Evolutionary conservation across 2,329 filamentous ascomycete genomes (phyloP).

Genomic region (Verticillium alfalfae): DNA sequence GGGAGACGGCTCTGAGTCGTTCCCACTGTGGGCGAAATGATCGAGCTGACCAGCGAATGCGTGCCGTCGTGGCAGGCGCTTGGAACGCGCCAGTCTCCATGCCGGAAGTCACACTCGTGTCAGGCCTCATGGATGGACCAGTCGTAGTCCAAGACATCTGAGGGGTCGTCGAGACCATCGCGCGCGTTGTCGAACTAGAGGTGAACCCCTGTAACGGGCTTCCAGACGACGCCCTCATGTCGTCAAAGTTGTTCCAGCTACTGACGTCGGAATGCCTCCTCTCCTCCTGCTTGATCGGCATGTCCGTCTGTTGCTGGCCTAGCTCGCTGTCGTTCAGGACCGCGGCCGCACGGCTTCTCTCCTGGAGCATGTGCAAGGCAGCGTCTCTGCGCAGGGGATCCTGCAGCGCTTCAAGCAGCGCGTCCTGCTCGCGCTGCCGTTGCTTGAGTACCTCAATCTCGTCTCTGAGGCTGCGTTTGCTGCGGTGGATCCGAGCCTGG

Average conservation of each 20-base stretch:
- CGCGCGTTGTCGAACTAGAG: background rate
- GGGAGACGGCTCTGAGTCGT: background rate
- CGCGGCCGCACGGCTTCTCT: background rate
- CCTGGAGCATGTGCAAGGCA: background rate
- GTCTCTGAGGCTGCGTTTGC: constrained; percentile 1
- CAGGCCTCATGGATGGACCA: background rate
- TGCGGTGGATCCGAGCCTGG: background rate
- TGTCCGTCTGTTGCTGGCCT: background rate
- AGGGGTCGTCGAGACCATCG: background rate
- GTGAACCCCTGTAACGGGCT: background rate
- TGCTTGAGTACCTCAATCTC: background rate
- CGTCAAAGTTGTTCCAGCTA: background rate
- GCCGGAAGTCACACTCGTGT: background rate
- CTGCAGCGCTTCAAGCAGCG: background rate
- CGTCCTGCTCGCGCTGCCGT: background rate
- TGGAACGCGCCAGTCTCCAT: background rate
- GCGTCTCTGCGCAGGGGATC: background rate
- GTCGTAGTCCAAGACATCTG: background rate
- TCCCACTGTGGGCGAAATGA: background rate
- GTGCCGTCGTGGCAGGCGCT: background rate
- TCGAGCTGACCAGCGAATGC: background rate
- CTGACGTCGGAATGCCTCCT: background rate
- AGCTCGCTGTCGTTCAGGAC: background rate
- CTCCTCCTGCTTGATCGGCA: background rate
- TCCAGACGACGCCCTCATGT: background rate